Evolutionary conservation across 2,329 filamentous ascomycete species (phyloP).

Genomic region (Cladosporium sp.): DNA sequence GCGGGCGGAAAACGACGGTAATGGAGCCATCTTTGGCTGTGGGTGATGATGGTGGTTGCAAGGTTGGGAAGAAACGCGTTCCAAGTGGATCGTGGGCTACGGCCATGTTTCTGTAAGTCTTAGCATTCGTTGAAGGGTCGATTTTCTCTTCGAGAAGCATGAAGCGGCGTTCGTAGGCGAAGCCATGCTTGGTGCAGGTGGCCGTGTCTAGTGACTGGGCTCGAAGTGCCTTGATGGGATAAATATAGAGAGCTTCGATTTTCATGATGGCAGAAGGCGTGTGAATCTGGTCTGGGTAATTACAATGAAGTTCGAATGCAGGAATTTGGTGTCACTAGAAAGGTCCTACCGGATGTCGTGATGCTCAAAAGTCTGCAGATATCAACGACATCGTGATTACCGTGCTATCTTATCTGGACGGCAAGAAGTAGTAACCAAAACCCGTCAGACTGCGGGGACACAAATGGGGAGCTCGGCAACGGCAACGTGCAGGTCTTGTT

Average conservation of each 20-base stretch:
- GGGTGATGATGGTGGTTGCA: slow-evolving; percentile 29
- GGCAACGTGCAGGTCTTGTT: background rate
- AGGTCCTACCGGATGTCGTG: too few species aligned
- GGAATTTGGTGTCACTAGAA: too few species aligned
- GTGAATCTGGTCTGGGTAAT: background rate
- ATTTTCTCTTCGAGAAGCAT: slow-evolving; percentile 40
- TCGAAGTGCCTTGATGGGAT: slow-evolving; percentile 47
- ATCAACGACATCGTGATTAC: too few species aligned
- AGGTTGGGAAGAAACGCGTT: slow-evolving; percentile 38
- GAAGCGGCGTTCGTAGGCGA: slow-evolving; percentile 41
- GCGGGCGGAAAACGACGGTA: slow-evolving; percentile 38
- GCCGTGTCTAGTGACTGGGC: slow-evolving; percentile 35
- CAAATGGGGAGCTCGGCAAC: slow-evolving; percentile 4
- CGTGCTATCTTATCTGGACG: too few species aligned
- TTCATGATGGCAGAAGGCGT: slow-evolving; percentile 18
- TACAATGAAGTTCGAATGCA: too few species aligned
- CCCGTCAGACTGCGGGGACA: background rate
- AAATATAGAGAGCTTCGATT: slow-evolving; percentile 39
- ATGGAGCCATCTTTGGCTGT: slow-evolving; percentile 31
- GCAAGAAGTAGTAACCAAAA: background rate
- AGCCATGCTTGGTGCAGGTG: slow-evolving; percentile 41
- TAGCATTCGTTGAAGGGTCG: slow-evolving; percentile 24
- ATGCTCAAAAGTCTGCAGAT: too few species aligned
- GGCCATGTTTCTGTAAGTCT: slow-evolving; percentile 38
- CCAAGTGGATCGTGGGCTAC: slow-evolving; percentile 38